Evolutionary conservation across 2,329 filamentous ascomycete genomes (phyloP).

Genomic region (Cercospora zeae-maydis): DNA sequence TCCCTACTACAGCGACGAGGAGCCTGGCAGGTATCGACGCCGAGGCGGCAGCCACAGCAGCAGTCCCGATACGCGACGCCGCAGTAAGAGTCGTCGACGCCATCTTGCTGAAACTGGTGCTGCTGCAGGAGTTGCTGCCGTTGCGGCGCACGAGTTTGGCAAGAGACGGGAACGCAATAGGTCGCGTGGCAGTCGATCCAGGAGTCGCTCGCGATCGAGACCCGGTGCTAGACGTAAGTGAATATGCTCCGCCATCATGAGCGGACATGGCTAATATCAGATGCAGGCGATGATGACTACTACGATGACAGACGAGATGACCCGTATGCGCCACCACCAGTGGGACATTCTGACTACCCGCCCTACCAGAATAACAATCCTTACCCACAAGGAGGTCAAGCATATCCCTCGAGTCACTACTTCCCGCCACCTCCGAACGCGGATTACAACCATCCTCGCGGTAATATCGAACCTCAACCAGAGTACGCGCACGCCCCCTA

Average conservation of each 20-base stretch:
- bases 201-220: slow-evolving; percentile 7
- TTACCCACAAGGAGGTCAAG: slow-evolving; percentile 25
- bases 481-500: slow-evolving; percentile 37
- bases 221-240: slow-evolving; percentile 18
- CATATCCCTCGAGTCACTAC: slow-evolving; percentile 46
- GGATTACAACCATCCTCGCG: slow-evolving; percentile 28
- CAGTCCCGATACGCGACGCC: slow-evolving; percentile 38
- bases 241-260: neutral
- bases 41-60: slow-evolving; percentile 42
- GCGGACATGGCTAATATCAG: neutral
- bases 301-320: slow-evolving; percentile 28
- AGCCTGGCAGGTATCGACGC: slow-evolving; percentile 43
- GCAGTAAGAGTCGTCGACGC: slow-evolving; percentile 44
- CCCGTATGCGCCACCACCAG: slow-evolving; percentile 36
- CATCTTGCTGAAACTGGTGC: slow-evolving; percentile 55
- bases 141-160: slow-evolving; percentile 56
- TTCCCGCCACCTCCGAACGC: slow-evolving; percentile 48
- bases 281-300: slow-evolving; percentile 20
- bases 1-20: slow-evolving; percentile 39
- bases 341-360: slow-evolving; percentile 33
- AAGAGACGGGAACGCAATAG: slow-evolving; percentile 56
- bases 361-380: slow-evolving; percentile 32
- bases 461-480: slow-evolving; percentile 32
- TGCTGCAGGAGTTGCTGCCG: slow-evolving; percentile 55
- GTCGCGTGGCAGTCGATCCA: slow-evolving; percentile 10